Conservation (phyloP, 257 asterid genomes). For the Apocynum venetum region DNA sequence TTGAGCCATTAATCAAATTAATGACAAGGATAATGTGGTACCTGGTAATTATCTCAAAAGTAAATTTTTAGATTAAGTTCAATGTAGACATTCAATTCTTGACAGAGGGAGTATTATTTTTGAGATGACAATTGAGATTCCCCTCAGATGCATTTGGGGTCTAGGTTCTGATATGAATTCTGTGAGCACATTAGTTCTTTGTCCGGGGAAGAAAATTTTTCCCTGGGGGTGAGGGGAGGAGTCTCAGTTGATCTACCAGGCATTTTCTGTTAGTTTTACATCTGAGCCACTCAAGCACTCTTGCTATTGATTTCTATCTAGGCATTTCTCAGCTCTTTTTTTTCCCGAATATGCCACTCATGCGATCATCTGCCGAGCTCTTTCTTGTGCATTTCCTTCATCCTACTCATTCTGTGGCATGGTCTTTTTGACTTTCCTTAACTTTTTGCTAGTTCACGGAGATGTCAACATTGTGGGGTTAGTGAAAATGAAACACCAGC, state of each 20-base stretch:
- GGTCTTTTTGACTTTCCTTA: conserved; percentile 1
- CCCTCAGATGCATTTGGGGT: not conserved
- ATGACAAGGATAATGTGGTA: too few relatives aligned
- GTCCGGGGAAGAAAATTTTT: not conserved
- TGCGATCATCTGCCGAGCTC: not conserved
- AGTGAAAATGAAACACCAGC: conserved; percentile 33
- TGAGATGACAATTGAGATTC: not conserved
- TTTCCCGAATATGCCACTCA: not conserved
- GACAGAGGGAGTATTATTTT: too few relatives aligned
- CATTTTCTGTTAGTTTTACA: not conserved
- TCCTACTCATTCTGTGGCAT: not conserved
- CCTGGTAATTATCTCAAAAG: too few relatives aligned
- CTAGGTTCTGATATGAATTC: not conserved
- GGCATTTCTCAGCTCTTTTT: not conserved
- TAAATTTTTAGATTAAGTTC: too few relatives aligned
- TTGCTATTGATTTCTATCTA: not conserved
- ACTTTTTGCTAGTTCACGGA: conserved; percentile 13
- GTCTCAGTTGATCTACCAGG: not conserved
- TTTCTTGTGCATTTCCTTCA: not conserved
- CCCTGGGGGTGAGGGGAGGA: not conserved
- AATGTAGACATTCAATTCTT: too few relatives aligned
- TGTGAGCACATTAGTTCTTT: not conserved
- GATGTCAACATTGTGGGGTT: conserved; percentile 37
- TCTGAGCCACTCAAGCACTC: not conserved
- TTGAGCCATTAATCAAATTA: too few relatives aligned